Base-by-base conservation (phyloP, 208 protist species). In the Crithidia acanthocephali region DNA sequence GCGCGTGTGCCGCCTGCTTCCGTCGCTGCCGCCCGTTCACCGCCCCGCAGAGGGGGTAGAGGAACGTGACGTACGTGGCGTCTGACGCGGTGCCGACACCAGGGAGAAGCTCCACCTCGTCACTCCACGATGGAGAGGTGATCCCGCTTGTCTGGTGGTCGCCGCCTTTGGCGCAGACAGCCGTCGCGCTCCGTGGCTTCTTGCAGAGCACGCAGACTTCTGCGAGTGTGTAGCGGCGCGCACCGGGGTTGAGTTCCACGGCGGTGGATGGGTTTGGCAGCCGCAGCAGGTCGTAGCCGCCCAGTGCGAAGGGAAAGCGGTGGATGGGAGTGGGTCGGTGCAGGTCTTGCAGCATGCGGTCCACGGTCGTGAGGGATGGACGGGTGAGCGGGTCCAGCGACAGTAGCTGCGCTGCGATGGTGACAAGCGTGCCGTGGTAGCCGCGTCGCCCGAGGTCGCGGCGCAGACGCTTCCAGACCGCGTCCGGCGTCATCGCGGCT, bases 291-390 rank as follows among this genome's bases (percentile, higher is more conserved):
- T 88, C 73, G 57, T 85, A 87, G 35, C 66, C 55, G 45, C 90
- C 90, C 18, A 95, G 23, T 2, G 83, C 80, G 51, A 95, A 90
- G n/a, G 90, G 90, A 32, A 92, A 95, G 53, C 90, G 86, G 22
- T 71, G 32, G 28, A 95, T 81, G 13, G 87, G 83, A 20, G 75
- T 87, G 20, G 65, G 58, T 2, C 86, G 84, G 58, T 90, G 60
- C 56, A 95, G 57, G 23, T 92, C 90, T 44, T 79, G 71, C 27
- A 95, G 53, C 64, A 91, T 79, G 2, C 52, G 44, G 23, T 88
- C 76, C 35, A 91, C 45, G 1, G 63, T 79, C 50, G 16, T 28
- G 33, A 90, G 64, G 13, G 84, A 74, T 6, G 90, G 86, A 10
- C 90, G 84, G 25, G 86, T 92, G 13, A 67, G 66, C 42, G 80